A percentile compares a stretch with the other conserved stretches of the same genome.
These are phyloP conservation scores for Neonectria coccinea DNA, from an alignment of 2,329 filamentous ascomycete genomes.

Conservation along the genomic window DNA sequence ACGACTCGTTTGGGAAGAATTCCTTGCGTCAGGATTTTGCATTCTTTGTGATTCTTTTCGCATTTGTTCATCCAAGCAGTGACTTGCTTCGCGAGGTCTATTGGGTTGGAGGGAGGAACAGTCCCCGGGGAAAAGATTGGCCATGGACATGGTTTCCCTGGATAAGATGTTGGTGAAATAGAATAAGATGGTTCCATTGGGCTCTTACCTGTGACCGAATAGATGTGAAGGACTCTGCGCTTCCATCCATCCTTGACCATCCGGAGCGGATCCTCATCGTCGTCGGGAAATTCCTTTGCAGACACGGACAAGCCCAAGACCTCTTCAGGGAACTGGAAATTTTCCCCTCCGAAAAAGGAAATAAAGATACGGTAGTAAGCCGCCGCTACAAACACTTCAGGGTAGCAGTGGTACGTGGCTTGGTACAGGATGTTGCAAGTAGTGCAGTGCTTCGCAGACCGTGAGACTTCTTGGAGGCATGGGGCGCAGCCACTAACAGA, in stretches of 20 bases:
- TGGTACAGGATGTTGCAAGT: slow-evolving; percentile 20
- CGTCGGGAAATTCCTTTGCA: slow-evolving; percentile 20
- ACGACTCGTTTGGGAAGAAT: slow-evolving; percentile 22
- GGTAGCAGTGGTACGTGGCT: slow-evolving; percentile 24
- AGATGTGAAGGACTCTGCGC: slow-evolving; percentile 20
- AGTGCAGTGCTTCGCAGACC: slow-evolving; percentile 9
- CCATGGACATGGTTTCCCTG: slow-evolving; percentile 29
- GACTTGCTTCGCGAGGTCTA: slow-evolving; percentile 16
- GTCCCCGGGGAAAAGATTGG: slow-evolving; percentile 10
- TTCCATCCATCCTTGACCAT: slow-evolving; percentile 23
- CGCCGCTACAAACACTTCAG: slow-evolving; percentile 14
- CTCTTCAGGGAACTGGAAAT: slow-evolving; percentile 5
- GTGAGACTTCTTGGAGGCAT: slow-evolving; percentile 13
- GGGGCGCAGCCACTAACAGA: slow-evolving; percentile 1
- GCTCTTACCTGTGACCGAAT: slow-evolving; percentile 17
- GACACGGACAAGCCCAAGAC: slow-evolving; percentile 23
- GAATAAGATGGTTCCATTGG: too few relatives aligned
- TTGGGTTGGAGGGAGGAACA: slow-evolving; percentile 3
- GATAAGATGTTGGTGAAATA: too few relatives aligned
- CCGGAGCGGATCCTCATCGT: slow-evolving; percentile 19
- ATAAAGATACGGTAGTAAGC: slow-evolving; percentile 19
- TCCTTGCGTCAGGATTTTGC: not conserved
- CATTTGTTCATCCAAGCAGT: slow-evolving; percentile 25
- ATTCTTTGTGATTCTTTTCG: slow-evolving; percentile 24
- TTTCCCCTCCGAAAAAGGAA: slow-evolving; percentile 17